Evolutionary conservation across 352 stramenopile species (phyloP), one percentile per base, ranked within the genome.

Genomic region (Pythium rishiriense): DNA sequence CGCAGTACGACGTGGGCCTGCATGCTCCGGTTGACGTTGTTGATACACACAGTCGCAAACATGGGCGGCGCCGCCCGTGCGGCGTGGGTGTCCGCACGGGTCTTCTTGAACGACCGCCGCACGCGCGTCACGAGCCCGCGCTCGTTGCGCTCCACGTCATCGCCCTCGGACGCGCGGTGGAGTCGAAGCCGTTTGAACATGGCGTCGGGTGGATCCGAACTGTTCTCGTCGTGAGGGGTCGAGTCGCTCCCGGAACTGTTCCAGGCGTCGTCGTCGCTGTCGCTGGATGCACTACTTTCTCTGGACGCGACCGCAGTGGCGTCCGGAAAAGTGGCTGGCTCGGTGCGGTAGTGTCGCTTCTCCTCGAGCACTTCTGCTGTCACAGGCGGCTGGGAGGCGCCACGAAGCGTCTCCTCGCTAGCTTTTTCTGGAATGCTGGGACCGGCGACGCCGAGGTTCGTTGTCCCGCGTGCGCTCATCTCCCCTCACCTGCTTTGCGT

Each of bases 1-100:
- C 75, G 69, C 50, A 88, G 66, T 47, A 73, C 66, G 37, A 70
- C 55, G 48, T 88, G 79, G n/a, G 79, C 79, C 57, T 79, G 73
- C 70, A 81, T 87, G 46, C 75, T 85, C 37, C 79, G 73, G 53
- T 88, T 88, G 49, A 88, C 80, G 52, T 88, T 88, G 65, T 81
- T 85, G 24, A 76, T 75, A 47, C 79, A 88, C 17, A 88, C 72
- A 4, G 86, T 80, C 17, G 75, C 72, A 62, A 87, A 88, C 64
- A 66, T 66, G n/a, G 52, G 64, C 33, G 24, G 31, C 9, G 29
- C 1, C 0, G 17, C 31, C 29, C 39, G 39, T 15, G 12, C 39
- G 6, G 31, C 24, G 17, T 28, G 29, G 9, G 19, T 12, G n/a
- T 28, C 11, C 29, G 41, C 5, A n/a, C 28, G 28, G 43, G 43